Evolutionary conservation across 192 early-diverging fungal species (phyloP).

Genomic region (Lobosporangium transversale): DNA sequence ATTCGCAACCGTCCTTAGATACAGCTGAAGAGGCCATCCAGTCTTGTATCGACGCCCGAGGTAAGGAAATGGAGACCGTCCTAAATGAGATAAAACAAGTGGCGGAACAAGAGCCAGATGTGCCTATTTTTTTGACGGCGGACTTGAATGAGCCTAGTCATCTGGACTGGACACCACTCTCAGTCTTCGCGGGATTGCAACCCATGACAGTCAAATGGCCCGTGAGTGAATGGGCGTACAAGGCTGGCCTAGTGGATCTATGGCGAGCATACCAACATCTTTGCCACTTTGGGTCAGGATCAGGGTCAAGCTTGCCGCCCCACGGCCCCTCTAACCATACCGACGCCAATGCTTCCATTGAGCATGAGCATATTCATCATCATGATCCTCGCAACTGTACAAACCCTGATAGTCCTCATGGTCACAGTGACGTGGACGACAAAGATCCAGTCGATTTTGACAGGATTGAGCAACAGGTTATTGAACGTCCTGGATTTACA

Average conservation of each 20-base stretch:
- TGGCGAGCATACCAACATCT: conserved; percentile 31
- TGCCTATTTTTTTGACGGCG: conserved; percentile 50
- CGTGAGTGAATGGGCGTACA: conserved; percentile 23
- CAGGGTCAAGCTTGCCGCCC: conserved; percentile 3
- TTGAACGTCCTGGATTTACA: conserved; percentile 41
- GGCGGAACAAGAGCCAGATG: conserved; percentile 29
- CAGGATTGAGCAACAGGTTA: conserved; percentile 13
- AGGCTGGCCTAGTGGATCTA: conserved; percentile 50
- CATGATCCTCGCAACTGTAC: neutral
- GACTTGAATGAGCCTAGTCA: conserved; percentile 58
- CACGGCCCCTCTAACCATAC: conserved; percentile 1
- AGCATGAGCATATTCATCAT: neutral
- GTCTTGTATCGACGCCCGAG: conserved; percentile 34
- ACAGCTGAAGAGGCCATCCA: conserved; percentile 45
- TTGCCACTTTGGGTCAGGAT: neutral
- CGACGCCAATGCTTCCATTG: neutral
- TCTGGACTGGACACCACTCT: conserved; percentile 49
- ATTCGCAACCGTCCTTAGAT: conserved; percentile 26
- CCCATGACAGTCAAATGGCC: conserved; percentile 49
- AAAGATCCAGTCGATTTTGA: neutral
- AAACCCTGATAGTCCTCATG: neutral
- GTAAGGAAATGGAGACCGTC: conserved; percentile 41
- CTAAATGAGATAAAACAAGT: conserved; percentile 34
- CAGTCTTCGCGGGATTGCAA: conserved; percentile 44
- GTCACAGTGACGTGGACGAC: neutral